Percentiles rank a stretch among this genome's conserved stretches.
These are phyloP conservation scores for Brassica napus DNA, from an alignment of 345 rosid species.

Conservation along the genomic window DNA sequence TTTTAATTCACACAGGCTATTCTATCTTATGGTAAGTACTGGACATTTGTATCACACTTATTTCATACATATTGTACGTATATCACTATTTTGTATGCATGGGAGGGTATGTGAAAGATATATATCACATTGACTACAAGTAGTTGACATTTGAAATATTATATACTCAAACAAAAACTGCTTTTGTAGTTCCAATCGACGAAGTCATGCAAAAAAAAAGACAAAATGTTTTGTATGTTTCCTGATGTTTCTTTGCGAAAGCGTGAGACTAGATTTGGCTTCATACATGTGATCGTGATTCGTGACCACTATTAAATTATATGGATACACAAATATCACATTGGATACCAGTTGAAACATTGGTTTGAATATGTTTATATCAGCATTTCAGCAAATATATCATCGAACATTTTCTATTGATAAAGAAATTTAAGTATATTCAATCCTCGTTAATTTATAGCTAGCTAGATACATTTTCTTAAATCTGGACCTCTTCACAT, in stretches of 20 bases:
- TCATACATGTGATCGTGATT: constrained; percentile 32
- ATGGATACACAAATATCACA: constrained; percentile 28
- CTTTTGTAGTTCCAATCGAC: constrained; percentile 18
- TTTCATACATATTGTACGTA: not conserved
- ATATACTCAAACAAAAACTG: constrained; percentile 19
- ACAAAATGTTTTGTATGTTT: constrained; percentile 36
- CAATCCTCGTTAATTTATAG: not conserved
- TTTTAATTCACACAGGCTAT: not conserved
- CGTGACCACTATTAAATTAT: constrained; percentile 36
- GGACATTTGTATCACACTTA: not conserved
- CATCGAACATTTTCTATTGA: constrained; percentile 11
- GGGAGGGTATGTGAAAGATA: not conserved
- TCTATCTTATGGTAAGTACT: not conserved
- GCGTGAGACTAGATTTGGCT: constrained; percentile 41
- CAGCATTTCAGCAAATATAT: not conserved
- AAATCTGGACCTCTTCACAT: not conserved
- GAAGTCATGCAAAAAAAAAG: not conserved
- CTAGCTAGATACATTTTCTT: not conserved
- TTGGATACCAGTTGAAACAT: constrained; percentile 35
- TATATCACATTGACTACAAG: not conserved
- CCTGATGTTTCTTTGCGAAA: constrained; percentile 33
- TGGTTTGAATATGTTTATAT: constrained; percentile 8
- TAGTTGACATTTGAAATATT: constrained; percentile 20
- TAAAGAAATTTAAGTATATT: not conserved
- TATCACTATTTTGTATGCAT: not conserved